A percentile compares a stretch with the other conserved stretches of the same genome.
phyloP scores from a whole-genome alignment of 2,329 filamentous ascomycete genomes.

The Fusarium anthophilum region DNA sequence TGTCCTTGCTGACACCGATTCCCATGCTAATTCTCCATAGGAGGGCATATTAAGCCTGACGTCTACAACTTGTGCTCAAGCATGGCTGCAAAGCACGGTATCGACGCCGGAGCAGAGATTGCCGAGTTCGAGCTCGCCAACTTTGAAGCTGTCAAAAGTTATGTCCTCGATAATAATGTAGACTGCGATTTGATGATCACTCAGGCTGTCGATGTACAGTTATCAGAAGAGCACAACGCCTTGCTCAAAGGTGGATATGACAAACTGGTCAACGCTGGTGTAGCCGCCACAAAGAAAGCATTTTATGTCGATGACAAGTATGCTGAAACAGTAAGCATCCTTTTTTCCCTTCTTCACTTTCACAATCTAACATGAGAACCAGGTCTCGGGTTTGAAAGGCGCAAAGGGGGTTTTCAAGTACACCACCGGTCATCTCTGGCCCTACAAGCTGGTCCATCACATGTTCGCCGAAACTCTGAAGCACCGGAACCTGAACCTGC shows the following conservation, averaged over 20 bases:
- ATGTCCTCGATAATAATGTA: conserved; percentile 50
- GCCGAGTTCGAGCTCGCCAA: conserved; percentile 27
- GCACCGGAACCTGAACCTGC: conserved; percentile 40
- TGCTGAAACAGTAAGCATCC: conserved; percentile 33
- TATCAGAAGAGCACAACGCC: conserved; percentile 37
- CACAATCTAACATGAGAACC: conserved; percentile 27
- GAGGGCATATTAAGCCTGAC: conserved; percentile 36
- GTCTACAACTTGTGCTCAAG: not conserved
- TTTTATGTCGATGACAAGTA: conserved; percentile 22
- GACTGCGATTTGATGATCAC: conserved; percentile 57
- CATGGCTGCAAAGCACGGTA: conserved; percentile 12
- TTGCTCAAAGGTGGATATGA: conserved; percentile 44
- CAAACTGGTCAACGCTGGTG: conserved; percentile 40
- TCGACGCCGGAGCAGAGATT: conserved; percentile 33
- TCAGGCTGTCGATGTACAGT: conserved; percentile 51
- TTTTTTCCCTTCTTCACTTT: fast-evolving
- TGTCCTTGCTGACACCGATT: fast-evolving
- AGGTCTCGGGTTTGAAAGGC: conserved; percentile 44
- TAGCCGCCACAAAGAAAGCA: not conserved
- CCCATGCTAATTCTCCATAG: fast-evolving
- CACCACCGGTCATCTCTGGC: conserved; percentile 43
- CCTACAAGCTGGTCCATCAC: conserved; percentile 46
- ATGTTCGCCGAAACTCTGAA: conserved; percentile 36
- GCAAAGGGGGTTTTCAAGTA: conserved; percentile 48
- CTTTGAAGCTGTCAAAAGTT: conserved; percentile 43